These are phyloP conservation scores for Tuber magnatum DNA, from an alignment of 495 filamentous ascomycete genomes.

Conservation along the genomic window DNA sequence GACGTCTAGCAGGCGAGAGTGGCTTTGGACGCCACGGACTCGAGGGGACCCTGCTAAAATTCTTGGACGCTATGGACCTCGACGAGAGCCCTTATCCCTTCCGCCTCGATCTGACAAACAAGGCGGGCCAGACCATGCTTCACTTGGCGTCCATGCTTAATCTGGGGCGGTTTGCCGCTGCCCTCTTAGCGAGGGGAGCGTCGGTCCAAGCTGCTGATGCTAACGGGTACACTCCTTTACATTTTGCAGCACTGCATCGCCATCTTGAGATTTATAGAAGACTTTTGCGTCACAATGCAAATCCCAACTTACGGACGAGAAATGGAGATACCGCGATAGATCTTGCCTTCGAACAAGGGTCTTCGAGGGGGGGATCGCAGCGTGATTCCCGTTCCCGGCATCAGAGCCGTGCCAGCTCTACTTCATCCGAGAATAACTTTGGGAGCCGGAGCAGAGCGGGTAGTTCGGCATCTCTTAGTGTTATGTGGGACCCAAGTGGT, in stretches of 20 bases:
- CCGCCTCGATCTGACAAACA: constrained; percentile 55
- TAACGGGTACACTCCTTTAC: constrained; percentile 75
- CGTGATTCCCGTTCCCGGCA: constrained; percentile 48
- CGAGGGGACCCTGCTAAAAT: constrained; percentile 65
- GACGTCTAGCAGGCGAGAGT: constrained; percentile 39
- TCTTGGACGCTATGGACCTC: constrained; percentile 70
- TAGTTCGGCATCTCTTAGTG: constrained; percentile 59
- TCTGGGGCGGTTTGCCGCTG: constrained; percentile 68
- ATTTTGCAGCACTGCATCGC: constrained; percentile 71
- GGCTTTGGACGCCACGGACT: constrained; percentile 45
- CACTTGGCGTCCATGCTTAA: constrained; percentile 73
- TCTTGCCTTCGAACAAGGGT: constrained; percentile 48
- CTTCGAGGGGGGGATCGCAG: constrained; percentile 42
- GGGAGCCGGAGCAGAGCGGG: constrained; percentile 53
- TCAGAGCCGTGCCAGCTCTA: constrained; percentile 52
- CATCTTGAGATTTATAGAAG: constrained; percentile 68
- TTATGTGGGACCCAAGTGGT: constrained; percentile 53
- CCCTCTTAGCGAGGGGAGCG: constrained; percentile 71
- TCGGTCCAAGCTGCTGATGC: constrained; percentile 67
- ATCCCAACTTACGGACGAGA: constrained; percentile 61
- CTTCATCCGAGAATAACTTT: constrained; percentile 47
- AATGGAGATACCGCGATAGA: constrained; percentile 67
- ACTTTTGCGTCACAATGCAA: constrained; percentile 65
- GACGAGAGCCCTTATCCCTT: constrained; percentile 63
- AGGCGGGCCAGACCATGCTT: constrained; percentile 71